phyloP scores from a whole-genome alignment of 2,329 filamentous ascomycete species.

The Sporothrix brunneoviolacea region DNA sequence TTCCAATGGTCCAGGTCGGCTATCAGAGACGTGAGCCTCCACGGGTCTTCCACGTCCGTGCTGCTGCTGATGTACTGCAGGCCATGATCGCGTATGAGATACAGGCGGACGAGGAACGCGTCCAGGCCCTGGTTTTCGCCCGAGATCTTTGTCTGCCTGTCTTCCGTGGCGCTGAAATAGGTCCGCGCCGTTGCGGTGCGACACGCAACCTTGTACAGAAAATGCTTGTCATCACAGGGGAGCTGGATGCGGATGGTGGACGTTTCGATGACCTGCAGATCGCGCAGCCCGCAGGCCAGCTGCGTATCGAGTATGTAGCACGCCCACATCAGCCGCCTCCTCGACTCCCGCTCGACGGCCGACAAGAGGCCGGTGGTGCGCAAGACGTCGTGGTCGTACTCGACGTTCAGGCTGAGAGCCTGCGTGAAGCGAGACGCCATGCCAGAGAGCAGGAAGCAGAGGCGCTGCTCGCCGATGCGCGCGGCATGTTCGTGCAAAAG shows the following conservation, averaged over 20 bases:
- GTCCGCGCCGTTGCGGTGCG: not conserved
- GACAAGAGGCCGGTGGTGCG: not conserved
- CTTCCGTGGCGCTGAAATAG: not conserved
- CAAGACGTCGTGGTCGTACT: conserved; percentile 6
- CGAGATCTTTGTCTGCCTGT: not conserved
- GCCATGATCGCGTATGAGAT: not conserved
- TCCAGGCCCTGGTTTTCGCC: not conserved
- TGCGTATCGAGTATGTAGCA: conserved; percentile 9
- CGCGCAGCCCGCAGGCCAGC: not conserved
- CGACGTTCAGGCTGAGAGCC: conserved; percentile 8
- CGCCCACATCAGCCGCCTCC: conserved; percentile 9
- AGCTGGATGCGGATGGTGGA: conserved; percentile 7
- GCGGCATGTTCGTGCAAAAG: conserved; percentile 6
- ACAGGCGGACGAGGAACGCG: not conserved
- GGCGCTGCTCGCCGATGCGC: not conserved
- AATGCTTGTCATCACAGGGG: conserved; percentile 5
- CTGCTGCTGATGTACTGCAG: conserved; percentile 9
- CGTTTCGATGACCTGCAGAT: not conserved
- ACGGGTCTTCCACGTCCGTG: conserved; percentile 6
- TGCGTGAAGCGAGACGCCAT: conserved; percentile 6
- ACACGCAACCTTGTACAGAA: conserved; percentile 1
- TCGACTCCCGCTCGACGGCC: not conserved
- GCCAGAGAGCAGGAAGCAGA: conserved; percentile 5
- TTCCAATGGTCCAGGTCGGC: conserved; percentile 5
- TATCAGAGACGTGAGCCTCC: not conserved